Base-by-base conservation (phyloP, 2,329 filamentous ascomycete genomes). In the Paecilomyces niveus region DNA sequence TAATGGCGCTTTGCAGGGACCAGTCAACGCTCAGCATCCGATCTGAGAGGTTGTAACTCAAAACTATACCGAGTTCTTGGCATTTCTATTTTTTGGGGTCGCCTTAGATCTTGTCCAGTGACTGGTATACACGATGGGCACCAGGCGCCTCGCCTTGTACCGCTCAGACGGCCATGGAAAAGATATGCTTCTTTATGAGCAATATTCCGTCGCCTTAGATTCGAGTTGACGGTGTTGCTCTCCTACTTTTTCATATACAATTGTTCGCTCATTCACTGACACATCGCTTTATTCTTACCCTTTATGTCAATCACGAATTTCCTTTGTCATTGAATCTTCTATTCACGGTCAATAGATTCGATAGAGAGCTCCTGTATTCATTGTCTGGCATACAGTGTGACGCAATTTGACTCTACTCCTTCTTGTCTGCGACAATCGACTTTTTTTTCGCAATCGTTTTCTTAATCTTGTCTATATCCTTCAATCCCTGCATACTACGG, bases 31-130 rank as follows among this genome's bases (percentile, higher is more conserved):
- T 56, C 57, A 56, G 58, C 59, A 57, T 64, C 55, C 58, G 53
- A 65, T 45, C 63, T 70, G 67, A 71, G 70, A 71, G 68, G 54
- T 4, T 18, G 51, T 8, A 18, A 24, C 26, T 22, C 24, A 57
- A 29, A 18, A 9, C 39, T 45, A 45, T 45, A 45, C 18, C 15
- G 35, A n/a, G 15, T 8, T 45, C 35, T 45, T n/a, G n/a, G n/a
- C 2, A 8, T 18, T 45, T 5, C n/a, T 45, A 18, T 7, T 18
- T 13, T 45, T 18, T 45, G 39, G 39, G n/a, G 18, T 45, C 39
- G 9, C 21, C 39, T n/a, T n/a, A 1, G 39, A 18, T 13, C n/a
- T n/a, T 13, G 6, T 18, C 39, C n/a, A 9, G 39, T 45, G 39
- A 45, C 39, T 45, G 39, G 39, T 45, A 3, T 21, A 45, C n/a